These are phyloP conservation scores for Lepidopterella palustris DNA, from an alignment of 495 filamentous ascomycete species.

Conservation along the genomic window DNA sequence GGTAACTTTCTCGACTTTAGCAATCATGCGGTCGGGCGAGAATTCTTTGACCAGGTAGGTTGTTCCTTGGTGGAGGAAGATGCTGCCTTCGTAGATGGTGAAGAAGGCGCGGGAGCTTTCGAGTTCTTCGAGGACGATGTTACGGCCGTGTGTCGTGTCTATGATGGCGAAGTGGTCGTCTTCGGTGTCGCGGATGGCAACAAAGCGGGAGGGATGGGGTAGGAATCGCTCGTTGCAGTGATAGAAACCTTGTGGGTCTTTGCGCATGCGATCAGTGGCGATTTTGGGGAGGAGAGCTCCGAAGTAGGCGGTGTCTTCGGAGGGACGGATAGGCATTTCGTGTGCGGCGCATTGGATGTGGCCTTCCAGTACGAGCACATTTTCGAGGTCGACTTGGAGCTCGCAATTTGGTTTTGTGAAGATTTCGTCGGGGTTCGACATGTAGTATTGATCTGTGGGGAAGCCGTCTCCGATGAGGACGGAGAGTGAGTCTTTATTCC, in stretches of 20 bases:
- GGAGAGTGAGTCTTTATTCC: constrained; percentile 90
- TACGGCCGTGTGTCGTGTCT: constrained; percentile 74
- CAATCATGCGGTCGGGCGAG: constrained; percentile 67
- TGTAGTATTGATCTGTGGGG: constrained; percentile 91
- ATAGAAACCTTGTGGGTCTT: constrained; percentile 72
- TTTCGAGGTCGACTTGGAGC: constrained; percentile 82
- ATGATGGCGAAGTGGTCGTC: constrained; percentile 91
- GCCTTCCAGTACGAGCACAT: constrained; percentile 85
- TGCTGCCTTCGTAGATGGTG: constrained; percentile 93
- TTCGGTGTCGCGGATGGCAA: constrained; percentile 87
- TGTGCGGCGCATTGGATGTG: constrained; percentile 94
- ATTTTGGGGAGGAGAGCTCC: constrained; percentile 64
- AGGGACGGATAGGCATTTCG: constrained; percentile 82
- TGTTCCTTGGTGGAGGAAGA: constrained; percentile 92
- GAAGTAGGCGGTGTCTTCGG: constrained; percentile 74
- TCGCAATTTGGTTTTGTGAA: constrained; percentile 87
- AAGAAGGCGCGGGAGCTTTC: constrained; percentile 93
- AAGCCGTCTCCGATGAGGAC: constrained; percentile 89
- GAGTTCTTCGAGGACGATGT: constrained; percentile 88
- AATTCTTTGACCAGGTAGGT: constrained; percentile 91
- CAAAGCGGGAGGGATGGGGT: constrained; percentile 72
- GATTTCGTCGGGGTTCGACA: constrained; percentile 94
- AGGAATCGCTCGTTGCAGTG: constrained; percentile 86
- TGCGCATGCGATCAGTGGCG: constrained; percentile 67
- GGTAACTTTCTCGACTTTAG: constrained; percentile 68